Base-by-base conservation (phyloP, 1,284 basidiomycete species). In the Ganoderma meredithae region DNA sequence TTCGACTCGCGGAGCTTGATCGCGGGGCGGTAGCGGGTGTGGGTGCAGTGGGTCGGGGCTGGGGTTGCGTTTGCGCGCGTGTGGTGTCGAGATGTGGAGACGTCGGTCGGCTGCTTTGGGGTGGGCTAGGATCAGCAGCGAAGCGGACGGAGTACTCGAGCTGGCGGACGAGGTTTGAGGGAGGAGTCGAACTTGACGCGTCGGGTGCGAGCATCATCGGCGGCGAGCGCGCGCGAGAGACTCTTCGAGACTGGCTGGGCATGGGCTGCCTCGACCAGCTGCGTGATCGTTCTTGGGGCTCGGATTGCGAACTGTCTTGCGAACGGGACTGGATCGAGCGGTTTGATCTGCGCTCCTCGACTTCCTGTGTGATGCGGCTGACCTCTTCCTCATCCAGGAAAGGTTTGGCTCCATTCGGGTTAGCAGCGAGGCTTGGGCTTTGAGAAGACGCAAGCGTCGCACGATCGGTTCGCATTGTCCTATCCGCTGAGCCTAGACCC, bases 291-390 rank as follows among this genome's bases (percentile, higher is more conserved):
- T 70, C 65, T 3, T 66, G 72, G 22, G 76, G 76, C 1, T 47
- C 47, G 15, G 69, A 66, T 53, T 67, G 66, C 1, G 75, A 74
- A 39, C 67, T 66, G 31, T 75, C 69, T 65, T 72, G 70, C 3
- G 73, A 66, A 60, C 73, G 71, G 43, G 73, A 74, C 55, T 66
- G 68, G 36, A 74, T 61, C 19, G 85, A 85, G 1, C 80, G 79
- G 62, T 87, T 83, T 0, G 83, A 84, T 33, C 88, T 82, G 17
- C 89, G 81, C 72, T 90, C 88, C 64, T 86, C 84, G 3, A 91
- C 79, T 69, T 92, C 90, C 5, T 80, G 81, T 1, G 84, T 83
- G 44, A 90, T 89, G 12, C 84, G 82, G 53, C 84, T 83, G 17
- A 89, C 70, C 67, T 90, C 88, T 7, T 82, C 82, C 10, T 80